Conservation (phyloP, 305 asterid species). For the Fraxinus sp. region DNA sequence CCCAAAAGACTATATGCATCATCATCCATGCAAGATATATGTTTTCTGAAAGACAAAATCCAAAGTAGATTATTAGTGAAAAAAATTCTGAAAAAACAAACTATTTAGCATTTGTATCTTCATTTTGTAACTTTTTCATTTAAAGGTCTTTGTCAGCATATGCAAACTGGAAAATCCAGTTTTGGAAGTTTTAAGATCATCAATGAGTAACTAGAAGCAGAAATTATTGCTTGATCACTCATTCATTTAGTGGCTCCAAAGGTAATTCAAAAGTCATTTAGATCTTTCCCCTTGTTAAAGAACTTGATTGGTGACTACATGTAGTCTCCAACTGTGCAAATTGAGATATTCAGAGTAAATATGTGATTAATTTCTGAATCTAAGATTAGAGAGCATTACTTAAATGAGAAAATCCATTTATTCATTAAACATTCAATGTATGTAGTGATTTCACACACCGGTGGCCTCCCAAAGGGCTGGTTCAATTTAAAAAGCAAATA, state of each 20-base stretch:
- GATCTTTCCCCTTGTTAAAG: not conserved
- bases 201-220: not conserved
- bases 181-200: not conserved
- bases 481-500: not conserved
- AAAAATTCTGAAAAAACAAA: not conserved
- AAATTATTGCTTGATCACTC: not conserved
- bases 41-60: conserved; percentile 40
- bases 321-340: not conserved
- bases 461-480: not conserved
- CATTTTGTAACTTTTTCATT: not conserved
- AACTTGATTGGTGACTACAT: not conserved
- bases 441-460: not conserved
- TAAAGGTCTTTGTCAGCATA: not conserved
- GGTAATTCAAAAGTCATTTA: not conserved
- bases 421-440: not conserved
- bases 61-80: conserved; percentile 13
- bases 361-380: not conserved
- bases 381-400: not conserved
- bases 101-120: not conserved
- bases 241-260: not conserved
- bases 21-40: conserved; percentile 43
- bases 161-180: not conserved
- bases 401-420: not conserved
- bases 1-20: conserved; percentile 56
- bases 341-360: not conserved